Evolutionary conservation across 768 basidiomycete species (phyloP), one percentile per base, ranked within the genome.

Genomic region (Pleurotus eryngii): DNA sequence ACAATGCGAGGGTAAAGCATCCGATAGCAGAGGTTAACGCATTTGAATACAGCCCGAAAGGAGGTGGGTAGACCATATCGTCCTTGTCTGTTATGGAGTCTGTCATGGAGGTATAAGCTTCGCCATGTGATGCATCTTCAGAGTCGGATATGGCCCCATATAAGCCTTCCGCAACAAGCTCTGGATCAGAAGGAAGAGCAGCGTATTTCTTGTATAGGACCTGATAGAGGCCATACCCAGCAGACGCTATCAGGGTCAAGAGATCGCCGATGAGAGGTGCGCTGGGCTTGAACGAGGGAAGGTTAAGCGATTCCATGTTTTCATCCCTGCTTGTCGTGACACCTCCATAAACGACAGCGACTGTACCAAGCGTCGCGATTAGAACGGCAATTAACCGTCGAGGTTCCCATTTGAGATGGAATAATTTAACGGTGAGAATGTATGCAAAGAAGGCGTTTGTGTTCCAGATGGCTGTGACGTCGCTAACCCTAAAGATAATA

Each of bases 391-490:
- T 66, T 30, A 94, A 71, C 43, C 82, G 86, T 46, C 81, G 74
- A 14, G 78, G 61, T 59, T 89, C 81, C 88, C 87, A 87, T 61
- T 77, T 74, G 22, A 83, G 72, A 18, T 79, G 73, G 59, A 87
- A 85, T 2, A 93, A 63, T 63, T 82, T 82, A 59, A 95, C 84
- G n/a, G 87, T 82, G 68, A 98, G 82, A 24, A 93, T 68, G 67
- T 98, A 98, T 4, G 91, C 90, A 70, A 93, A 95, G 74, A 98
- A 95, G 0, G 91, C 88, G 64, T 90, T 91, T 6, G 89, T 86
- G 67, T 96, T 95, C 85, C 57, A 69, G 62, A 55, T 63, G 76
- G 81, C 81, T 37, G 92, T 95, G 24, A 95, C 84, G 70, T 95
- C 92, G 62, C 86, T 88, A 24, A 93, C 77, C 20, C 93, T 92